phyloP scores from a whole-genome alignment of 2,329 filamentous ascomycete genomes.

The Emergomyces africanus region DNA sequence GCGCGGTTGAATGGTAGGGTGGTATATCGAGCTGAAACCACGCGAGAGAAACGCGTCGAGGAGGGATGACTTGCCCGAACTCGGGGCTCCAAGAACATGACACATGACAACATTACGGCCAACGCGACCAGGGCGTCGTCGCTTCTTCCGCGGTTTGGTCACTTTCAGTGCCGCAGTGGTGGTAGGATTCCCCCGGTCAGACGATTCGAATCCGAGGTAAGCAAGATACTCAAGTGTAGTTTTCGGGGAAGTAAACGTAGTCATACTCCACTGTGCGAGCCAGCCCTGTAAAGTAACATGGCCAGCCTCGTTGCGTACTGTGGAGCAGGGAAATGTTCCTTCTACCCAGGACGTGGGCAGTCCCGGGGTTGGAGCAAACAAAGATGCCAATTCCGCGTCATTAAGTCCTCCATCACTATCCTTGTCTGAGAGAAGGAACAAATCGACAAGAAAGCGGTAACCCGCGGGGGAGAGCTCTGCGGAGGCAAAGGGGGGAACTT shows the following conservation, averaged over 20 bases:
- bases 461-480: constrained; percentile 88
- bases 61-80: constrained; percentile 81
- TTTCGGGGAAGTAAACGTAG: constrained; percentile 89
- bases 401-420: constrained; percentile 95
- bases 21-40: constrained; percentile 71
- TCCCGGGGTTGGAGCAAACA: constrained; percentile 90
- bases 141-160: constrained; percentile 79
- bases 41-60: constrained; percentile 84
- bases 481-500: constrained; percentile 82
- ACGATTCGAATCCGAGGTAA: constrained; percentile 84
- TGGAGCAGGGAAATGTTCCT: constrained; percentile 80
- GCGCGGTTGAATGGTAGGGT: constrained; percentile 87
- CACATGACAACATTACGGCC: constrained; percentile 91
- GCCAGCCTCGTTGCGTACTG: constrained; percentile 87
- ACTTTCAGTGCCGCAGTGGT: constrained; percentile 80
- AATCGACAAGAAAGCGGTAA: constrained; percentile 93
- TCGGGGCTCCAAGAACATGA: constrained; percentile 75
- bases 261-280: constrained; percentile 99
- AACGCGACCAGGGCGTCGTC: constrained; percentile 68
- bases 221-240: constrained; percentile 93
- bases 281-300: constrained; percentile 94
- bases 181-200: constrained; percentile 55
- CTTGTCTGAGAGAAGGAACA: constrained; percentile 90
- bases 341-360: constrained; percentile 78
- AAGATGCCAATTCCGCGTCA: constrained; percentile 65